phyloP scores from a whole-genome alignment of 495 filamentous ascomycete species.

The Darksidea phi region DNA sequence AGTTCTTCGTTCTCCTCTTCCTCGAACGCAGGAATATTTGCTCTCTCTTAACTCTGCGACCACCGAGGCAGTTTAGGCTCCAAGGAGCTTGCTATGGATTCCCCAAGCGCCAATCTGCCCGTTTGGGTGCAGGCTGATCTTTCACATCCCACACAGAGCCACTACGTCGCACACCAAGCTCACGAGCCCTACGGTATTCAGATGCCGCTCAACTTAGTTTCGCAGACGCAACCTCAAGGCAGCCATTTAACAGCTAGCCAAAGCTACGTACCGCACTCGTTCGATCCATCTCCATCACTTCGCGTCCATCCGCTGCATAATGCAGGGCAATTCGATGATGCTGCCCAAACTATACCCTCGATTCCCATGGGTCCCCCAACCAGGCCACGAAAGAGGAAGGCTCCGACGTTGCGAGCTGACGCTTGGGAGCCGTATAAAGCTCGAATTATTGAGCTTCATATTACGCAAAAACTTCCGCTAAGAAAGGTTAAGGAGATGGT shows the following conservation, averaged over 20 bases:
- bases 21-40: too few species aligned
- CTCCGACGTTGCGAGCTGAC: conserved; percentile 28
- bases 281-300: conserved; percentile 11
- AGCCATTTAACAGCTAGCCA: conserved; percentile 2
- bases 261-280: not conserved
- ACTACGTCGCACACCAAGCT: too few species aligned
- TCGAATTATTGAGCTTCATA: conserved; percentile 33
- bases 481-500: conserved; percentile 25
- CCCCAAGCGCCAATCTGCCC: too few species aligned
- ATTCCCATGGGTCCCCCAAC: conserved; percentile 27
- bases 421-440: conserved; percentile 35
- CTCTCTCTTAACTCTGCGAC: too few species aligned
- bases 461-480: conserved; percentile 22
- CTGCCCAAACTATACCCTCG: conserved; percentile 6
- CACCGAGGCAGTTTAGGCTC: too few species aligned
- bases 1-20: too few species aligned
- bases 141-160: too few species aligned
- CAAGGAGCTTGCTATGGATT: too few species aligned
- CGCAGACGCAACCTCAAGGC: conserved; percentile 3
- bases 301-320: conserved; percentile 2
- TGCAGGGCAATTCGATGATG: conserved; percentile 1
- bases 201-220: not conserved
- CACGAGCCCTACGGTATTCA: too few species aligned
- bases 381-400: conserved; percentile 33
- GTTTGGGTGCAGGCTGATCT: too few species aligned